These are phyloP conservation scores for Coniochaeta sp. DNA, from an alignment of 2,329 filamentous ascomycete genomes.

Conservation along the genomic window DNA sequence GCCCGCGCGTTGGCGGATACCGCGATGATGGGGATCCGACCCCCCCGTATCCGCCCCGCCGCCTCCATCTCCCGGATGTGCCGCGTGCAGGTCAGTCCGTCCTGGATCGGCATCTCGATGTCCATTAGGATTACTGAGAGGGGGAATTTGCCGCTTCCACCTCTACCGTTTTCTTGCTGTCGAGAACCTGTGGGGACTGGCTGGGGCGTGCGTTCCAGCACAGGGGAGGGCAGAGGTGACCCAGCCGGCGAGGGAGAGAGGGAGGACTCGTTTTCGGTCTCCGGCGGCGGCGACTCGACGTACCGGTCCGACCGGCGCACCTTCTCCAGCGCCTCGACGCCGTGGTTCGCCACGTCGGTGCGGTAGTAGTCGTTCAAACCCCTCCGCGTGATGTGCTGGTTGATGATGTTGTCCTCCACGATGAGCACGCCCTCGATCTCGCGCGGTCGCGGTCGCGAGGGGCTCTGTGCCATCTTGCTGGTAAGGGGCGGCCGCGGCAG, in stretches of 20 bases:
- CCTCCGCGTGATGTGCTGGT: slow-evolving; percentile 48
- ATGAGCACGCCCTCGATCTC: slow-evolving; percentile 39
- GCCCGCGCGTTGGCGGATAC: slow-evolving; percentile 61
- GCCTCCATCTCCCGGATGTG: slow-evolving; percentile 56
- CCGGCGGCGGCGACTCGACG: slow-evolving; percentile 4
- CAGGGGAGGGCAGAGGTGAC: neutral
- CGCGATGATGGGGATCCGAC: slow-evolving; percentile 55
- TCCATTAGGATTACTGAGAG: slow-evolving; percentile 66
- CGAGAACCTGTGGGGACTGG: neutral
- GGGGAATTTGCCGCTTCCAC: slow-evolving; percentile 19
- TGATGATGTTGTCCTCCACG: slow-evolving; percentile 55
- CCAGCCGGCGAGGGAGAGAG: neutral
- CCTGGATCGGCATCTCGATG: slow-evolving; percentile 69
- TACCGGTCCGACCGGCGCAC: slow-evolving; percentile 25
- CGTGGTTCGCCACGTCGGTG: slow-evolving; percentile 49
- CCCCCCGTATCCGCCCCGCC: slow-evolving; percentile 41
- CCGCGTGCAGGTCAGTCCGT: slow-evolving; percentile 59
- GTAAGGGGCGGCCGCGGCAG: neutral
- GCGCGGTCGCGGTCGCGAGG: slow-evolving; percentile 2
- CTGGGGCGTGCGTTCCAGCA: neutral
- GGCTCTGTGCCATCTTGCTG: neutral
- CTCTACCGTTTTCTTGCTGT: neutral
- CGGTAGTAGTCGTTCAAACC: slow-evolving; percentile 42
- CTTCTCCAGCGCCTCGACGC: slow-evolving; percentile 46
- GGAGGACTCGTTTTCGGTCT: too few species aligned